These are phyloP conservation scores for Leucosporidium scottii DNA, from an alignment of 768 basidiomycete genomes.

Conservation along the genomic window DNA sequence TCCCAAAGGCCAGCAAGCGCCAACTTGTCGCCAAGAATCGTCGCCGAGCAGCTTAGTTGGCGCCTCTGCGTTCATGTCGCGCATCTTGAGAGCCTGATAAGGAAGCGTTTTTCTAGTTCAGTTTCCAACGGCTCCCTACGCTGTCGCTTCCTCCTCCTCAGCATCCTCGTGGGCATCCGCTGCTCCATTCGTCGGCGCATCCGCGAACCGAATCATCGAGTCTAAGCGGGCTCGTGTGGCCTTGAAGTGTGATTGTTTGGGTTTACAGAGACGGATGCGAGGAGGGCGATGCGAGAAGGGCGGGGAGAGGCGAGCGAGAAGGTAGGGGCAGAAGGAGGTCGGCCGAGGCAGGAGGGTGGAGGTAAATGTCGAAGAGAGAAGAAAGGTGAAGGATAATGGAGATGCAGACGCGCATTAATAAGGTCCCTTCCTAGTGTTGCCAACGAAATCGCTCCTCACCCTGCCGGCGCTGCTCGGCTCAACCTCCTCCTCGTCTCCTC, in stretches of 20 bases:
- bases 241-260: background rate
- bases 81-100: too few relatives aligned
- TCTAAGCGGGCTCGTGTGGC: background rate
- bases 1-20: too few relatives aligned
- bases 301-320: background rate
- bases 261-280: too few relatives aligned
- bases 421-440: background rate
- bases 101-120: too few relatives aligned
- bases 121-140: too few relatives aligned
- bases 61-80: too few relatives aligned
- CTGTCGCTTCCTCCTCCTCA: too few relatives aligned
- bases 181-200: background rate
- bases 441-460: constrained; percentile 3
- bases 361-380: background rate
- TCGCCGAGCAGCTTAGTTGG: too few relatives aligned
- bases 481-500: background rate
- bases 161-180: too few relatives aligned
- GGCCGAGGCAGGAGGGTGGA: background rate
- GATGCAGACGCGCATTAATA: constrained; percentile 1
- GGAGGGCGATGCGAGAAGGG: too few relatives aligned
- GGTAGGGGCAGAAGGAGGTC: background rate
- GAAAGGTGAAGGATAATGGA: background rate
- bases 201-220: background rate
- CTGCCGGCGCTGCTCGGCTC: background rate
- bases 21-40: too few relatives aligned